Base-by-base conservation (phyloP, 306 rosid genomes). In the Trifolium repens region DNA sequence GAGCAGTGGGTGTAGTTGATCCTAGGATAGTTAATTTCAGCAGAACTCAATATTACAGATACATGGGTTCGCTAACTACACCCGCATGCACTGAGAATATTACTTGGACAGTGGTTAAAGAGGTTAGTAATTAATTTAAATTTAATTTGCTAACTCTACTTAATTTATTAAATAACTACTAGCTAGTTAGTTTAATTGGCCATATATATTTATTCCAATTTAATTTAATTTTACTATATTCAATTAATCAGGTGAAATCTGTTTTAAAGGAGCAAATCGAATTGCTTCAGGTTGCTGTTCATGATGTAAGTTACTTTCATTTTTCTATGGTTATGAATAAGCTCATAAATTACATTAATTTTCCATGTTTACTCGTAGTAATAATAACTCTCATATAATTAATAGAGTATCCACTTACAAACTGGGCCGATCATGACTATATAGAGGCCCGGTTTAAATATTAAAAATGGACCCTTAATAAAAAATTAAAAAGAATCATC, bases 41-140 rank as follows among this genome's bases (percentile, higher is more conserved):
- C 10, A 77, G 72, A 63, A 57, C 13, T 16, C 60, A 68, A 5
- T 87, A 89, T 75, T 93, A 91, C 77, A 83, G 89, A 74, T 93
- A 89, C 43, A 47, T 87, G 42, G 98, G 98, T 17, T 93, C 98
- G 1, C 82, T 93, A 1, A 93, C 98, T 4, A 14, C 34, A 63
- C 98, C 98, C n/a, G 91, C 93, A 15, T 91, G 98, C 72, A 55
- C 85, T 40, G 80, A 84, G 76, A 80, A 88, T 85, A 83, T 91
- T 43, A 10, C 78, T 53, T 93, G 97, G 98, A 88, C 89, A 40
- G 67, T 93, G 0, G 35, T 78, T 60, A 61, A 2, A 52, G 24
- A 75, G 88, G 88, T 84, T 40, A 26, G 13, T 26, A 58, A 26
- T 46, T 63, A 61, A 14, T 61, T 73, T 52, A 5, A 61, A 32